Conservation (phyloP, 768 basidiomycete species). For the Bullera alba region DNA sequence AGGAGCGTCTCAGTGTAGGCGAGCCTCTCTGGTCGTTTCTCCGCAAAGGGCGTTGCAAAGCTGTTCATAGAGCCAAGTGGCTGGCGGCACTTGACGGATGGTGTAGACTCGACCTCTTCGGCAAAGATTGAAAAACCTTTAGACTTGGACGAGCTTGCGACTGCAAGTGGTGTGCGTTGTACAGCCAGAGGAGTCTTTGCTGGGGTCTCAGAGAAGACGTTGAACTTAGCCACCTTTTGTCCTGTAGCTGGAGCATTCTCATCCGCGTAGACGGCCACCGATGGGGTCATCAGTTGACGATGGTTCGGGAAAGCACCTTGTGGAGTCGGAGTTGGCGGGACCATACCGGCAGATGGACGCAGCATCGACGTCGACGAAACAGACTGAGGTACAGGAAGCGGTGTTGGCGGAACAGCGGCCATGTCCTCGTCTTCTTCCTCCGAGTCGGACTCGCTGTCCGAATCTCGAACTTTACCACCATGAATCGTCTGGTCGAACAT, state of each 20-base stretch:
- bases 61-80: slow-evolving; percentile 12
- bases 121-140: slow-evolving; percentile 22
- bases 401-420: slow-evolving; percentile 18
- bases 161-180: slow-evolving; percentile 22
- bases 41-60: slow-evolving; percentile 24
- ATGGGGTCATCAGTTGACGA: background rate
- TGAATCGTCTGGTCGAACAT: slow-evolving; percentile 69
- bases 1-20: slow-evolving; percentile 9
- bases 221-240: slow-evolving; percentile 19
- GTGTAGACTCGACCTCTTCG: slow-evolving; percentile 10
- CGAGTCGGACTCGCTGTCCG: slow-evolving; percentile 25
- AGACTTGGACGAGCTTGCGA: slow-evolving; percentile 15
- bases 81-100: slow-evolving; percentile 1
- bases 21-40: background rate
- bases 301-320: slow-evolving; percentile 21
- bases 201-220: slow-evolving; percentile 40
- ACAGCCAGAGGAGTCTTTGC: slow-evolving; percentile 38
- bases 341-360: slow-evolving; percentile 24
- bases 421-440: slow-evolving; percentile 41
- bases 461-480: slow-evolving; percentile 30
- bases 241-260: slow-evolving; percentile 31
- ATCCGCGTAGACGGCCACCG: slow-evolving; percentile 12
- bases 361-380: slow-evolving; percentile 37
- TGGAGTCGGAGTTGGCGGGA: slow-evolving; percentile 46
- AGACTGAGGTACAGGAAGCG: slow-evolving; percentile 11